Evolutionary conservation across 495 filamentous ascomycete species (phyloP), one percentile per base, ranked within the genome.

Genomic region (Tricharina praecox): DNA sequence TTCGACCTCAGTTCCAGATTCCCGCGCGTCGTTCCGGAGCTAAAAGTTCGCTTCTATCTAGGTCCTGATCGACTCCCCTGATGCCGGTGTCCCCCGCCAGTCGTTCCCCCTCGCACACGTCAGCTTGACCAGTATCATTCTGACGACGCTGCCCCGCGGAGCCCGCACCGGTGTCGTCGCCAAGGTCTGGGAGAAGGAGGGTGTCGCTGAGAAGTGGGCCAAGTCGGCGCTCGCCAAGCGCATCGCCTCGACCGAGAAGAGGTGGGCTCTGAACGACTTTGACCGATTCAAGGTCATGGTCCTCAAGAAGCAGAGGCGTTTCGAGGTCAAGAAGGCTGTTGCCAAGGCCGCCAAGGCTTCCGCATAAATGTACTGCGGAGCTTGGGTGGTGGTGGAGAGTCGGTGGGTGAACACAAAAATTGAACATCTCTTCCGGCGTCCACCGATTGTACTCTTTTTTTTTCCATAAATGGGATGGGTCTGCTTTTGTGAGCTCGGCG

Each of bases 281-380:
- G 92, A 99, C 75, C 79, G 90, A 63, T 99, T 96, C 83, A 95
- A 96, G 79, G 87, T 96, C 56, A 74, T 96, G 75, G 74, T 85
- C 66, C 72, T 95, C 70, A 85, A 81, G 77, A 96, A 96, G 79
- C 87, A 95, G 82, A 78, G 81, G 63, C 79, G 87, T 63, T 95
- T 85, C 72, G 88, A 93, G 74, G 79, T 93, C 68, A 82, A 78
- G 69, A 95, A 94, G 79, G 77, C 85, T 56, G 70, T 82, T 56
- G 80, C 84, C 57, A 86, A 88, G 73, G 71, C 83, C 63, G 68
- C 65, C 66, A 51, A 51, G 49, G 28, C 49, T 26, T 37, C 49
- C n/a, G 49, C 49, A 23, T 51, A 51, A 39, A 30, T 23, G 1
- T 1, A 30, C 43, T 25, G 24, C 7, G 20, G 4, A 23, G 18